Evolutionary conservation across 2,329 filamentous ascomycete species (phyloP), one percentile per base, ranked within the genome.

Genomic region (Trichoderma koningii): DNA sequence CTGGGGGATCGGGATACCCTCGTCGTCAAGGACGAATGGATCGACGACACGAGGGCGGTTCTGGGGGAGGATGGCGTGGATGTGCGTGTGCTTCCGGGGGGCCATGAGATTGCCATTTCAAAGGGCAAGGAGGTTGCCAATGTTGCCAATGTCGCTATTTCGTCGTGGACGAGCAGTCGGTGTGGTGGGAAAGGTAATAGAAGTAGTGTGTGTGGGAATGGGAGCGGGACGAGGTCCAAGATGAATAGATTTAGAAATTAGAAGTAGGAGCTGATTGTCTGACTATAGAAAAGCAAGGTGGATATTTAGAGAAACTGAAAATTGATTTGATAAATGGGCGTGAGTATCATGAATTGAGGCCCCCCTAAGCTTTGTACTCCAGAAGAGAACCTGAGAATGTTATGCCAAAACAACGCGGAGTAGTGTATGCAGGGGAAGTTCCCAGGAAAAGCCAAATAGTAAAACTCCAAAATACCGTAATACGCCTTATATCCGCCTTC

Each of bases 101-200:
- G 89, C 0, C 90, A 93, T 73, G 89, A 92, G 71, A 78, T 92
- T 66, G 87, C 87, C 1, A 86, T 91, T 68, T 84, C 84, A 14
- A 82, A 82, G 64, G 85, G 85, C 3, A 77, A 79, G 10, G 83
- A 87, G 63, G 81, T 91, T 64, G 86, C 85, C 1, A 74, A 79
- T 17, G 68, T 74, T 64, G 86, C 85, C 1, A 74, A 79, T 15
- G 68, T 74, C 19, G 73, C 74, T 7, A 71, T 78, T 19, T 67
- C 69, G 30, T 75, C 75, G 47, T 80, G 78, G 78, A 51, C 48
- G 65, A 42, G 41, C 26, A 41, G 28, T 30, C n/a, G 50, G 28
- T 30, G 50, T n/a, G 28, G 30, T 28, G 41, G 42, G 17, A 57
- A 41, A 3, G 21, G 30, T n/a, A 52, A 45, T 3, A 45, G n/a